phyloP scores from a whole-genome alignment of 352 stramenopile species.

The Globisporangium heterothallicum region DNA sequence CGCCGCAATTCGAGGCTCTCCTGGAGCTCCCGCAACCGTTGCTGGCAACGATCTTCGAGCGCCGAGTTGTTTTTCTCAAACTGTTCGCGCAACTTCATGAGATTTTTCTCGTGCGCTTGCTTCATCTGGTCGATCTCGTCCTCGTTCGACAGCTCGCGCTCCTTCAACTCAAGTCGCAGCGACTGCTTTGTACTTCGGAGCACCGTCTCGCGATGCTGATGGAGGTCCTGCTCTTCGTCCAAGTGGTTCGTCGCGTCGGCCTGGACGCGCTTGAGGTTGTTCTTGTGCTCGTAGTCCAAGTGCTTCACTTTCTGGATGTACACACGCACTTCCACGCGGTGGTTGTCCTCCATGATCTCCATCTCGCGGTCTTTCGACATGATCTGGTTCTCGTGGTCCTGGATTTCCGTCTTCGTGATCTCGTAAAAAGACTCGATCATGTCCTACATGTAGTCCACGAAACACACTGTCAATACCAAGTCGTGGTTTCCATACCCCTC shows the following conservation, averaged over 20 bases:
- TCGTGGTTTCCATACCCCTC: no score
- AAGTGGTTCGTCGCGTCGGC: constrained; percentile 57
- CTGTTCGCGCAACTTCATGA: constrained; percentile 88
- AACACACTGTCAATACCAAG: no score
- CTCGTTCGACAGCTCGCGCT: constrained; percentile 82
- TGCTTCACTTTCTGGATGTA: constrained; percentile 96
- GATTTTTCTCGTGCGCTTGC: constrained; percentile 89
- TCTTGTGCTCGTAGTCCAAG: constrained; percentile 93
- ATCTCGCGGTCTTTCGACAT: constrained; percentile 92
- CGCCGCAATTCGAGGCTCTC: constrained; percentile 87
- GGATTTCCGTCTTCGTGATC: constrained; percentile 90
- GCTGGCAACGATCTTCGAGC: constrained; percentile 69
- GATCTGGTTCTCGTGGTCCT: constrained; percentile 88
- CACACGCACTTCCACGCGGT: constrained; percentile 89
- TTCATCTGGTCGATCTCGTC: constrained; percentile 88
- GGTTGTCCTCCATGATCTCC: constrained; percentile 95
- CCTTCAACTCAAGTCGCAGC: constrained; percentile 77
- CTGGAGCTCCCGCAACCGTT: constrained; percentile 61
- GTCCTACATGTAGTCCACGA: constrained; percentile 47
- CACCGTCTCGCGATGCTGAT: constrained; percentile 54
- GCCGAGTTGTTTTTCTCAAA: constrained; percentile 86
- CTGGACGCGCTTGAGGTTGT: constrained; percentile 87
- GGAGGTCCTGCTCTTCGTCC: constrained; percentile 72
- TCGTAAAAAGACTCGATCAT: constrained; percentile 95
- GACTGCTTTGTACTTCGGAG: constrained; percentile 71